These are phyloP conservation scores for Dendrobium chrysotoxum DNA, from an alignment of 106 monocot genomes.

Conservation along the genomic window DNA sequence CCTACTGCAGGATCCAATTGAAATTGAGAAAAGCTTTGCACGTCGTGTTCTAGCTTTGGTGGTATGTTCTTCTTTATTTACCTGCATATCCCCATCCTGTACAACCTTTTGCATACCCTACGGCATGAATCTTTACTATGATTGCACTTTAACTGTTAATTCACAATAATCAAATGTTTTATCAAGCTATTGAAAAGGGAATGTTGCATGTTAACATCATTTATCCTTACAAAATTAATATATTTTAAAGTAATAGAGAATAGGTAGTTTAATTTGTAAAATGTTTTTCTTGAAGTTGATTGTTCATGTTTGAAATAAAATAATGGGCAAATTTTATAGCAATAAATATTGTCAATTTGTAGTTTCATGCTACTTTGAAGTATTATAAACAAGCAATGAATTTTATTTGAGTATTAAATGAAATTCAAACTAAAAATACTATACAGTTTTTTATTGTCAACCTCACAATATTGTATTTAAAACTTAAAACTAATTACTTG, in stretches of 20 bases:
- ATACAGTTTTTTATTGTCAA: too few species aligned
- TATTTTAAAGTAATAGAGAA: neutral
- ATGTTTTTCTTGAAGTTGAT: neutral
- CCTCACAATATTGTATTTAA: neutral
- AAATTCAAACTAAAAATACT: too few species aligned
- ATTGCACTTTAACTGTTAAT: neutral
- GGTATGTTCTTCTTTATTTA: conserved; percentile 30
- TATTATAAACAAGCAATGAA: neutral
- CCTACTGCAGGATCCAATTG: conserved; percentile 78
- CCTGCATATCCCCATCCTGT: neutral
- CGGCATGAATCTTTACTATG: neutral
- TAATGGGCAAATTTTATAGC: neutral
- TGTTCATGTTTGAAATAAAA: neutral
- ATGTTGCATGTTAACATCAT: neutral
- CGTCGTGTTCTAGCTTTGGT: conserved; percentile 72
- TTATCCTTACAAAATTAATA: neutral
- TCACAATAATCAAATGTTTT: neutral
- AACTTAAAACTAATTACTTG: neutral
- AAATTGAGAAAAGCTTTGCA: conserved; percentile 77
- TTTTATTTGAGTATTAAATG: neutral
- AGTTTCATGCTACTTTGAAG: neutral
- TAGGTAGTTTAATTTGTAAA: neutral
- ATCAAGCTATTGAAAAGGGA: neutral
- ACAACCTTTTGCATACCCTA: neutral
- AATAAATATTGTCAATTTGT: neutral